Evolutionary conservation across 2,329 filamentous ascomycete species (phyloP), one percentile per base, ranked within the genome.

Genomic region (Thelonectria olida): DNA sequence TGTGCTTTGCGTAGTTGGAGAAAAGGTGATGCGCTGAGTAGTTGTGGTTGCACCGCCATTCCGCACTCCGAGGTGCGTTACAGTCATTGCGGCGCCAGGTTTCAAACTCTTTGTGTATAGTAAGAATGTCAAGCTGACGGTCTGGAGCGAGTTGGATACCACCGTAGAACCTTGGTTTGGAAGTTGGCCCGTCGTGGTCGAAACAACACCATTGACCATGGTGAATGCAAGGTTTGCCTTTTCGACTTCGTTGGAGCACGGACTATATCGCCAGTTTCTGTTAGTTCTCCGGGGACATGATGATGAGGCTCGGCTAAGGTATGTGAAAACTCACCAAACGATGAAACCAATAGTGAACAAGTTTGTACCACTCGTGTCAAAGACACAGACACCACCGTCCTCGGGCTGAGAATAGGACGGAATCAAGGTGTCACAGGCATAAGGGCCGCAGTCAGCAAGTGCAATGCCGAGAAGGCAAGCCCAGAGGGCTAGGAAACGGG

Each of bases 181-280:
- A 23, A 38, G 41, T 8, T 31, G 28, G 28, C 28, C 31, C 13
- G 41, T 17, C 8, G 52, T 48, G 31, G 52, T 47, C 42, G 52
- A 55, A 25, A 48, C 25, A 13, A 36, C 15, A 27, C 42, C 52
- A 27, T 48, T 27, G 52, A 17, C 2, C 39, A 38, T 45, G 23
- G 50, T 53, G 38, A 53, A 41, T 12, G 39, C 25, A 22, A 53
- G 23, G 25, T 41, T 53, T 44, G 50, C 50, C n/a, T 25, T 53
- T 17, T 53, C 38, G 28, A 42, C 23, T 13, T 44, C 50, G 6
- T 5, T 17, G 20, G 28, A 28, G 39, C 50, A 53, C 2, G 50
- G 50, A 22, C 50, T 53, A n/a, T 19, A 31, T 4, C 22, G n/a
- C 10, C 17, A 17, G 6, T 9, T n/a, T n/a, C n/a, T 23, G 50